Percentiles rank a stretch among this genome's conserved stretches.
Conservation (phyloP, 345 rosid species). For the Stellera chamaejasme region DNA sequence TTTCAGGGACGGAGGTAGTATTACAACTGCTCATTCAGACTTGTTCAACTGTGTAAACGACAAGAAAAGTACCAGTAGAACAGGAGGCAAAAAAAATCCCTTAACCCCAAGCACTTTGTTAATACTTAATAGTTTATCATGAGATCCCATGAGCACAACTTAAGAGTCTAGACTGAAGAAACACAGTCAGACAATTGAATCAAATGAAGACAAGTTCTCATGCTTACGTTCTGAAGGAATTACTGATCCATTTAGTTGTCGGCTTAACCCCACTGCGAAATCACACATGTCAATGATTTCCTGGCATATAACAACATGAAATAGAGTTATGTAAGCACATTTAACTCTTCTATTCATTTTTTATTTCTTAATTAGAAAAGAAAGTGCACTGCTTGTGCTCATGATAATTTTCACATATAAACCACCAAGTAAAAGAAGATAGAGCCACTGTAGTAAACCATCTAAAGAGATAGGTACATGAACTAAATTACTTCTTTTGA, state of each 20-base stretch:
- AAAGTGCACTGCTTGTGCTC: too few relatives aligned
- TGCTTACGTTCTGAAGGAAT: slow-evolving; percentile 97
- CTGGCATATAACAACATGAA: slow-evolving; percentile 23
- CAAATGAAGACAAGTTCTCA: slow-evolving; percentile 2
- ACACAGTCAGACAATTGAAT: background rate
- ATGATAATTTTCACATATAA: too few relatives aligned
- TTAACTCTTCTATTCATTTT: too few relatives aligned
- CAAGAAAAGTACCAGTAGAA: background rate
- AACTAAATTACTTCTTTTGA: too few relatives aligned
- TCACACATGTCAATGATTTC: slow-evolving; percentile 99
- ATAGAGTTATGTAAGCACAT: too few relatives aligned
- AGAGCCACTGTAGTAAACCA: too few relatives aligned
- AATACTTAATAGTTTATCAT: background rate
- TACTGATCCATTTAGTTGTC: slow-evolving; percentile 90
- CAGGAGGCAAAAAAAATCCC: slow-evolving; percentile 8
- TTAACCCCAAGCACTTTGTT: background rate
- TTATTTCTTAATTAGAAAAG: too few relatives aligned
- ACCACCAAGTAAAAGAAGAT: too few relatives aligned
- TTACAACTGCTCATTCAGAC: background rate
- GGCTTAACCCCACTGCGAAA: slow-evolving; percentile 87
- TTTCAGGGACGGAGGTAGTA: too few relatives aligned
- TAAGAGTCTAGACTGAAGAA: background rate
- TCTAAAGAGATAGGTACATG: too few relatives aligned
- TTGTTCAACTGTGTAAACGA: background rate
- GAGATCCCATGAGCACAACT: slow-evolving; percentile 1